Base-by-base conservation (phyloP, 805 yeast species). In the Saturnispora diversa region DNA sequence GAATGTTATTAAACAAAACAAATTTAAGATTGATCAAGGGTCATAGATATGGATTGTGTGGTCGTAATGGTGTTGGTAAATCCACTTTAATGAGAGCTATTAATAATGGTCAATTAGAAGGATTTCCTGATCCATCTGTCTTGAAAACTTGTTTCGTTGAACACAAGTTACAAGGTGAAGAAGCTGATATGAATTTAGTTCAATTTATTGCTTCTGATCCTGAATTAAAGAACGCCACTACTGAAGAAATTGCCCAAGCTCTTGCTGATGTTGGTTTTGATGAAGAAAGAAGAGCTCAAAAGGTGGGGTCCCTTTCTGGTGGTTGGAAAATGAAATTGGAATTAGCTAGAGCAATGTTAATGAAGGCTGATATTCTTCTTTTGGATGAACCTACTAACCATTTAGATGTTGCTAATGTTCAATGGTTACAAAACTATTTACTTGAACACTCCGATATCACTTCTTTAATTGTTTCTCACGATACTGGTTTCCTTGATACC, bases 321-420 rank as follows among this genome's bases (percentile, higher is more conserved):
- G 98, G 98, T 63, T 90, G 98, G 98, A 92, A 92, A 67, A 90
- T 90, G 98, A 90, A 90, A 68, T 74, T 90, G 52, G 97, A 88
- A 66, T 72, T 90, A 56, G 98, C 97, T n/a, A 81, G 97, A 68
- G 98, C 97, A 27, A 88, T 90, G 96, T 70, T 90, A 52, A 84
- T 87, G 86, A 86, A 80, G 64, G 98, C 97, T 26, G 98, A 90
- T 65, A 88, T 90, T 42, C 73, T 90, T 55, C 70, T 90, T 52
- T 73, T 90, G 58, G 98, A 90, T 66, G 98, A 90, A 75, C 98
- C 98, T 62, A 90, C 98, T 50, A 90, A 90, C 68, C 98, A 90
- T 69, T 77, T 90, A 74, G 98, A 92, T 69, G 96, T 86, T 37
- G 69, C 76, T 32, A 90, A 90, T 54, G 97, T 92, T 44, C 76